Base-by-base conservation (phyloP, 2,329 filamentous ascomycete genomes). In the Magnaporthiopsis poae region DNA sequence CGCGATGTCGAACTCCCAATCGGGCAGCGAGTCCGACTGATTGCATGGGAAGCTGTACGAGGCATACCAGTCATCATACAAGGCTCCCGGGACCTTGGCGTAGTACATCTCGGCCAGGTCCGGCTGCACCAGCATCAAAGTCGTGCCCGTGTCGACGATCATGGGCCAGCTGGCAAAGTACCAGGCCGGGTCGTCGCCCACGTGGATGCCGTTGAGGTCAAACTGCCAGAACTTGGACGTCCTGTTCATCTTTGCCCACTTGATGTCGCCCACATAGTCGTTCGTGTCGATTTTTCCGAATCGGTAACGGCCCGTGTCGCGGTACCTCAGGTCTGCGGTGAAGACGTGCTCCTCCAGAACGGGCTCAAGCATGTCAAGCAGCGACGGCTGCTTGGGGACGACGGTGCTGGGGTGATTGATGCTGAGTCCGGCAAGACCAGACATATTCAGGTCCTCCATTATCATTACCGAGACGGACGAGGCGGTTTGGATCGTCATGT, bases 91-190 rank as follows among this genome's bases (percentile, higher is more conserved):
- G 2, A 90, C 83, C 63, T 80, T 74, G 36, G 73, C 73, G 77
- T 88, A 91, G 77, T 90, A 91, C 46, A 80, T 79, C 35, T 80
- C 73, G 2, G 83, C 84, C n/a, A 89, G 77, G 11, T 80, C 76
- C 21, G 81, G 77, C 36, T 84, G 82, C 33, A 88, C 77, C 64
- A 90, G 82, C 73, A 91, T 79, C 65, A 91, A 79, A 0, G 88
- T 87, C 4, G 87, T 89, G 31, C 88, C 88, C 2, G 89, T 91
- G 75, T 91, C 89, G 35, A 85, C 80, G 66, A 89, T 88, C 62
- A 86, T 83, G 35, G 77, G 76, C 70, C 82, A 80, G 25, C 71
- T 71, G 61, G 78, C 71, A 66, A 78, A 77, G 75, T 78, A 75
- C 71, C 76, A 77, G 60, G 73, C 66, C 35, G 70, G 68, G 52